Evolutionary conservation across 192 early-diverging fungal genomes (phyloP).

Genomic region (Polychytrium aggregatum): DNA sequence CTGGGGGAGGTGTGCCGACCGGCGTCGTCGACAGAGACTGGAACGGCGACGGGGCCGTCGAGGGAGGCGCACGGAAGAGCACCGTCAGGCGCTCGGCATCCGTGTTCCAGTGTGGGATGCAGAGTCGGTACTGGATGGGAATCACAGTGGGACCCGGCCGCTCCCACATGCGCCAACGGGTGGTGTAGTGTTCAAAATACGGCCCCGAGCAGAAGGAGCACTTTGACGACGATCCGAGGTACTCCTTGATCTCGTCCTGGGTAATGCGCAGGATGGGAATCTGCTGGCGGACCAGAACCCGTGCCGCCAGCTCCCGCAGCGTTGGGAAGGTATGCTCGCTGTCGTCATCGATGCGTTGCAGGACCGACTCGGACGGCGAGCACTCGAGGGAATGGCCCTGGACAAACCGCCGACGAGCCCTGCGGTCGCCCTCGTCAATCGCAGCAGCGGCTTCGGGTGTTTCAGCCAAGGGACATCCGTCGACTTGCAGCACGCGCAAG

Average conservation of each 20-base stretch:
- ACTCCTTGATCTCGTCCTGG: conserved; percentile 46
- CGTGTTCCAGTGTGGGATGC: conserved; percentile 62
- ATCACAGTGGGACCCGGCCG: conserved; percentile 21
- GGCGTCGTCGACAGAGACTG: conserved; percentile 2
- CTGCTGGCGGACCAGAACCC: conserved; percentile 57
- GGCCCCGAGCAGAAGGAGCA: conserved; percentile 76
- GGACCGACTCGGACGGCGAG: conserved; percentile 7
- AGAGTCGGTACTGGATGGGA: conserved; percentile 60
- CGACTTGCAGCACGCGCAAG: conserved; percentile 45
- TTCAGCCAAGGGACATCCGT: conserved; percentile 36
- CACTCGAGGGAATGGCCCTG: too few species aligned
- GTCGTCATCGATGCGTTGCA: conserved; percentile 8
- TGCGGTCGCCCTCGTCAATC: conserved; percentile 6
- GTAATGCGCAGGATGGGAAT: conserved; percentile 39
- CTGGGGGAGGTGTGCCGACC: conserved; percentile 4
- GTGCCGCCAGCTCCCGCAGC: conserved; percentile 64
- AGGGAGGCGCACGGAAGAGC: conserved; percentile 52
- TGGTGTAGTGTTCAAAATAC: conserved; percentile 52
- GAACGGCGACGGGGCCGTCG: conserved; percentile 33
- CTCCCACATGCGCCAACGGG: conserved; percentile 51
- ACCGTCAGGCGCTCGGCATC: conserved; percentile 54
- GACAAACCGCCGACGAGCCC: too few species aligned
- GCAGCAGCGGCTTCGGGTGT: conserved; percentile 26
- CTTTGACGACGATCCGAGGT: conserved; percentile 40
- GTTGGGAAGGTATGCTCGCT: conserved; percentile 55